These are phyloP conservation scores for Pestalotiopsis fici DNA, from an alignment of 2,329 filamentous ascomycete genomes.

Conservation along the genomic window DNA sequence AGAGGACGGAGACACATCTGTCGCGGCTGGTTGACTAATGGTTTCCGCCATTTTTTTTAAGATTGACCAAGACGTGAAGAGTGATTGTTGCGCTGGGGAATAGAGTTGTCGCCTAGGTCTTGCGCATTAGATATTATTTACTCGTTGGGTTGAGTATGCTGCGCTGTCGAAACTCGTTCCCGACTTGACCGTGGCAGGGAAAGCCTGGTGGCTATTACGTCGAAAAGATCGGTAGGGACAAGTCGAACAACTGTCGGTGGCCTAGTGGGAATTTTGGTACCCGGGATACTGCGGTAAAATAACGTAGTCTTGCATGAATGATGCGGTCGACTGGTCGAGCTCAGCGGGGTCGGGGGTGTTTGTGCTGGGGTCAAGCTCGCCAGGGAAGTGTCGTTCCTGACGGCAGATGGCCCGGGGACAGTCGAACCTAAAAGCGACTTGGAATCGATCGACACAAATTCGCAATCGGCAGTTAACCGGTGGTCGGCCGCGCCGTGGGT, in stretches of 20 bases:
- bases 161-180: not conserved
- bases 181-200: not conserved
- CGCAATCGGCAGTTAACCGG: not conserved
- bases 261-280: not conserved
- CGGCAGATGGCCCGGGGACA: constrained; percentile 2
- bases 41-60: constrained; percentile 26
- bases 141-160: not conserved
- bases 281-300: not conserved
- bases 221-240: not conserved
- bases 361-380: not conserved
- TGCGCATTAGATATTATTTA: constrained; percentile 5
- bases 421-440: constrained; percentile 1
- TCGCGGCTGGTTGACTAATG: constrained; percentile 16
- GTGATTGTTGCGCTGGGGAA: not conserved
- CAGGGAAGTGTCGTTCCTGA: not conserved
- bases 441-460: not conserved
- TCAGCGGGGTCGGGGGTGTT: constrained; percentile 1
- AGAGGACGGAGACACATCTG: constrained; percentile 16
- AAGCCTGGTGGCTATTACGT: not conserved
- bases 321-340: not conserved
- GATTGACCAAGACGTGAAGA: not conserved
- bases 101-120: not conserved
- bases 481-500: not conserved
- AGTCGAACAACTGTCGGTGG: not conserved
- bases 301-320: constrained; percentile 2